These are phyloP conservation scores for Verticillium nonalfalfae DNA, from an alignment of 2,329 filamentous ascomycete genomes.

Conservation along the genomic window DNA sequence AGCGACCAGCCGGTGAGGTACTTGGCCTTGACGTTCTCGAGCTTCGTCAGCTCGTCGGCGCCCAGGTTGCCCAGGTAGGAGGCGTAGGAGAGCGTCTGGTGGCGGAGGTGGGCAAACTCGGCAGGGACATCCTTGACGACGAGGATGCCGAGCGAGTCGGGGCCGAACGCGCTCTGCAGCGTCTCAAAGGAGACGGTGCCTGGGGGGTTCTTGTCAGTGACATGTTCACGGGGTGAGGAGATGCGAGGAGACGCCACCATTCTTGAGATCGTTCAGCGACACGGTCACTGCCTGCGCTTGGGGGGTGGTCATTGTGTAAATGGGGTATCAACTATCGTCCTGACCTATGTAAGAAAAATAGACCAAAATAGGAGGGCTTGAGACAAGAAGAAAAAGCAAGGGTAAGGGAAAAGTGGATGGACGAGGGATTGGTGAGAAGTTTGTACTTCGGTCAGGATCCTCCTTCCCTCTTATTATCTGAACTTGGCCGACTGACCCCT, in stretches of 20 bases:
- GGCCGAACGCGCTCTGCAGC: constrained; percentile 78
- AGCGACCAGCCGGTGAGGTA: constrained; percentile 72
- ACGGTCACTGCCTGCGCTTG: constrained; percentile 50
- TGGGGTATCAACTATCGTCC: too few species aligned
- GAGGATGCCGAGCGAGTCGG: constrained; percentile 84
- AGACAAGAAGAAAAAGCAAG: background rate
- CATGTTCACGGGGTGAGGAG: background rate
- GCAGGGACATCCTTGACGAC: constrained; percentile 80
- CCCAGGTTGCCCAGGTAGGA: constrained; percentile 84
- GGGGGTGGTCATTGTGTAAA: background rate
- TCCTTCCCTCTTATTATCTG: background rate
- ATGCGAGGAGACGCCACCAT: constrained; percentile 33
- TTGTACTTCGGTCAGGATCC: background rate
- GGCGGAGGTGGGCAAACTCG: constrained; percentile 65
- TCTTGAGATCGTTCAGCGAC: constrained; percentile 53
- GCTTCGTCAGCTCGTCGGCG: constrained; percentile 56
- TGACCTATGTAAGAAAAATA: background rate
- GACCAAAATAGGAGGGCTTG: background rate
- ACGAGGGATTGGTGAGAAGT: too few species aligned
- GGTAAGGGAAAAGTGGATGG: background rate
- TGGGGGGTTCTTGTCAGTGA: constrained; percentile 19
- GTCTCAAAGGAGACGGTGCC: constrained; percentile 62
- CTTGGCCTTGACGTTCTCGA: constrained; percentile 55
- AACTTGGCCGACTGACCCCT: background rate
- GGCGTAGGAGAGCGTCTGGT: constrained; percentile 73